Evolutionary conservation across 345 rosid species (phyloP).

Genomic region (Diplotaxis tenuifolia): DNA sequence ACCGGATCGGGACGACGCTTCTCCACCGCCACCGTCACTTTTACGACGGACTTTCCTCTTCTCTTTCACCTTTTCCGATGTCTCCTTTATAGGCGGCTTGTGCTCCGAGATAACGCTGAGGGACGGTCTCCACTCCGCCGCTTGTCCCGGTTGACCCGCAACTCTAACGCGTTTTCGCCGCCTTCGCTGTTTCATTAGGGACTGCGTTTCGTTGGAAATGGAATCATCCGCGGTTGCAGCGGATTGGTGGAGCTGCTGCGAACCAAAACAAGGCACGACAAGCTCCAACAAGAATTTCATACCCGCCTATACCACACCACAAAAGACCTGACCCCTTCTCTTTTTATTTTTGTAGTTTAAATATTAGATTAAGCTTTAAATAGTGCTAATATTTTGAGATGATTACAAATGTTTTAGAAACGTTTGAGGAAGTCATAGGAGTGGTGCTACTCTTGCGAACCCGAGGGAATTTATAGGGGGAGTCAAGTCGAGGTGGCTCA

Average conservation of each 20-base stretch:
- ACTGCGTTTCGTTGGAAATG: slow-evolving; percentile 29
- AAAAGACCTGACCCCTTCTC: not conserved
- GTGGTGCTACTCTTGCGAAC: slow-evolving; percentile 1
- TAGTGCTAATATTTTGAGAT: not conserved
- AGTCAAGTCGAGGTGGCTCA: slow-evolving; percentile 10
- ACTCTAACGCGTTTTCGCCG: slow-evolving; percentile 37
- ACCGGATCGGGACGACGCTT: slow-evolving; percentile 17
- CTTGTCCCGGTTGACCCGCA: slow-evolving; percentile 24
- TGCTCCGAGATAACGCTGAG: slow-evolving; percentile 60
- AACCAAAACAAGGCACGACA: slow-evolving; percentile 51
- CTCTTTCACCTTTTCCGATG: slow-evolving; percentile 11
- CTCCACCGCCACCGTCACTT: slow-evolving; percentile 16
- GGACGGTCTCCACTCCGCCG: slow-evolving; percentile 63
- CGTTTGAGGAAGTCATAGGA: not conserved
- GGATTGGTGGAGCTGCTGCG: slow-evolving; percentile 22
- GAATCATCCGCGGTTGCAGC: slow-evolving; percentile 14
- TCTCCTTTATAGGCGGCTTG: slow-evolving; percentile 27
- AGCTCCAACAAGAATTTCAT: slow-evolving; percentile 57
- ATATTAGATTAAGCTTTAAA: not conserved
- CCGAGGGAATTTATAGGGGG: slow-evolving; percentile 22
- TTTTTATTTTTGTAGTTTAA: not conserved
- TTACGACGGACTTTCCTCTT: slow-evolving; percentile 38
- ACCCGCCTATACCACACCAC: not conserved
- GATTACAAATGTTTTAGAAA: not conserved
- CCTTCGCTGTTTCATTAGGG: slow-evolving; percentile 30